Conservation (phyloP, 306 rosid genomes). For the Inga laurina region DNA sequence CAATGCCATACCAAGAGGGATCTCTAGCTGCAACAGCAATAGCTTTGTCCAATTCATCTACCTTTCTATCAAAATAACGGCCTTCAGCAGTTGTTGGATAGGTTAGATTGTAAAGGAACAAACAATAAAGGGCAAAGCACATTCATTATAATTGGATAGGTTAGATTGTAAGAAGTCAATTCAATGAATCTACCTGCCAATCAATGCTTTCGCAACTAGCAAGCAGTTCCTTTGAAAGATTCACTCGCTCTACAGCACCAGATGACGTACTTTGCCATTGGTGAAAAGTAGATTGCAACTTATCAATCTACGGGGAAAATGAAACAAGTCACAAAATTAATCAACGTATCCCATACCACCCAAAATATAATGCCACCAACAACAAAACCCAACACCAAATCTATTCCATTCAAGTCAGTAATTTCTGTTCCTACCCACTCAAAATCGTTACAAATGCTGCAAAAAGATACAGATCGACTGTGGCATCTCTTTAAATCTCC, state of each 20-base stretch:
- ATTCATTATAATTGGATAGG: neutral
- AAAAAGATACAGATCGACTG: constrained; percentile 24
- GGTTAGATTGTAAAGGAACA: constrained; percentile 18
- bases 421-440: constrained; percentile 1
- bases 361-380: constrained; percentile 14
- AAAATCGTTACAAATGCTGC: constrained; percentile 4
- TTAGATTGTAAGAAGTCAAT: neutral
- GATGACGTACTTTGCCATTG: constrained; percentile 69
- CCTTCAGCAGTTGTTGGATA: constrained; percentile 55
- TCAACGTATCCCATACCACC: constrained; percentile 4
- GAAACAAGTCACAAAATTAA: constrained; percentile 25
- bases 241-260: constrained; percentile 56
- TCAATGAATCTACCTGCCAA: constrained; percentile 78
- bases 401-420: neutral
- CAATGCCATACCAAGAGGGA: constrained; percentile 88
- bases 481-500: constrained; percentile 19
- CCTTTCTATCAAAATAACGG: constrained; percentile 89
- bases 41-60: constrained; percentile 95
- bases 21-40: constrained; percentile 91
- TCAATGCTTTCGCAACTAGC: constrained; percentile 77
- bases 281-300: constrained; percentile 74
- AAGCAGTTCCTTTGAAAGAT: constrained; percentile 70
- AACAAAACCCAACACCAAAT: constrained; percentile 8
- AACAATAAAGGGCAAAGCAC: neutral
- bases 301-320: constrained; percentile 65